Conservation (phyloP, 495 filamentous ascomycete species). For the Trichocladium uniseriatum region DNA sequence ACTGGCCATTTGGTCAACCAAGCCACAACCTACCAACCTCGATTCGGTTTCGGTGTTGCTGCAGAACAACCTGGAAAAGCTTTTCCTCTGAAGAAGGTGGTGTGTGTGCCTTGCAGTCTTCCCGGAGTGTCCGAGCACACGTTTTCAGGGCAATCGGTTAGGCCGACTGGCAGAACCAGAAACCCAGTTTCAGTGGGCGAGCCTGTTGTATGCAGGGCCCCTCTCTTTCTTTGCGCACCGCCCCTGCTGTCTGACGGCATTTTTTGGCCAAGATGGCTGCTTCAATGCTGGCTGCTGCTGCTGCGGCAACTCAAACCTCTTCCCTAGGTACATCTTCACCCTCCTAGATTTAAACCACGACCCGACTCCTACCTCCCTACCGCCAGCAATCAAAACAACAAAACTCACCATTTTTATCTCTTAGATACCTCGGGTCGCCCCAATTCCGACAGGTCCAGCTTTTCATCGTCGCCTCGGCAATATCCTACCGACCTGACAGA, state of each 20-base stretch:
- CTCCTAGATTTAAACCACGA: constrained; percentile 17
- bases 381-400: background rate
- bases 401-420: constrained; percentile 12
- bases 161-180: constrained; percentile 14
- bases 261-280: constrained; percentile 20
- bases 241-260: constrained; percentile 8
- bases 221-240: constrained; percentile 8
- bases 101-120: constrained; percentile 10
- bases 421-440: constrained; percentile 8
- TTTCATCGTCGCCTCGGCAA: constrained; percentile 30
- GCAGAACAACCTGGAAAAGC: background rate
- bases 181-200: constrained; percentile 14
- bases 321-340: constrained; percentile 27
- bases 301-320: constrained; percentile 24
- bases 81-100: background rate
- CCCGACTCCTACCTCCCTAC: background rate
- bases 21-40: background rate
- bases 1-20: background rate
- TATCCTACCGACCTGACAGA: constrained; percentile 33
- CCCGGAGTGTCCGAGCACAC: no score
- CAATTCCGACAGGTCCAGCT: constrained; percentile 15
- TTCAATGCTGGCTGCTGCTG: constrained; percentile 24
- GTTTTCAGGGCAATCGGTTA: constrained; percentile 10
- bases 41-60: constrained; percentile 5
- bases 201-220: background rate